Evolutionary conservation across 1,284 basidiomycete species (phyloP), one percentile per base, ranked within the genome.

Genomic region (Leccinum ambiguum): DNA sequence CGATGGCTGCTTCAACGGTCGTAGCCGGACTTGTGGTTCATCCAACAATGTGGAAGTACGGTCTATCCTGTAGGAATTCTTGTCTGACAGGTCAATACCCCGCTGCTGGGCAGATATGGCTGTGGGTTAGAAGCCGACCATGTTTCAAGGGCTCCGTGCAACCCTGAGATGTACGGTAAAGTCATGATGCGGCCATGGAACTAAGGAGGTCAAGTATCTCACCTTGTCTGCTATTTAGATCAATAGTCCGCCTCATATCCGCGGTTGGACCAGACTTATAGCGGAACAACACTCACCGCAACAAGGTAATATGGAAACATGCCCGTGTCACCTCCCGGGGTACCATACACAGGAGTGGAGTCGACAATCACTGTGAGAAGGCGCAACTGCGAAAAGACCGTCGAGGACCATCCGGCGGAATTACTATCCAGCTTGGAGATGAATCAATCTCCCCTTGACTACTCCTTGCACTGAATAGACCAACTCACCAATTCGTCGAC

Each of bases 401-500:
- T 16, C 14, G 41, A 18, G n/a, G 48, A 18, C 10, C 48, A 48
- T 50, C 18, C 18, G 18, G 48, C 18, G 11, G 50, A 8, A 53
- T 21, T 21, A 53, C 50, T 53, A 50, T 21, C 4, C 18, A 50
- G 18, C 39, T 41, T 41, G 33, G 45, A 50, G 48, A 50, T 50
- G 48, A 50, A 48, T 4, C n/a, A 48, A 48, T 11, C 18, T 26
- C 23, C 23, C 23, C 45, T 48, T 18, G n/a, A 48, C n/a, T 21
- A 18, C 4, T 50, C n/a, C 41, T 4, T 11, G 14, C 13, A 41
- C 6, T 14, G 13, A 14, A 14, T 41, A 2, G 36, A 14, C 41
- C 14, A 41, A 41, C 48, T 50, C 48, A 50, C 48, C 48, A 21
- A 58, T 61, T 54, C 48, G 64, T 41, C 63, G 54, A 58, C 26